Percentiles rank a stretch among this genome's conserved stretches.
Conservation (phyloP, 805 yeast genomes). For the Candida gorgasii region DNA sequence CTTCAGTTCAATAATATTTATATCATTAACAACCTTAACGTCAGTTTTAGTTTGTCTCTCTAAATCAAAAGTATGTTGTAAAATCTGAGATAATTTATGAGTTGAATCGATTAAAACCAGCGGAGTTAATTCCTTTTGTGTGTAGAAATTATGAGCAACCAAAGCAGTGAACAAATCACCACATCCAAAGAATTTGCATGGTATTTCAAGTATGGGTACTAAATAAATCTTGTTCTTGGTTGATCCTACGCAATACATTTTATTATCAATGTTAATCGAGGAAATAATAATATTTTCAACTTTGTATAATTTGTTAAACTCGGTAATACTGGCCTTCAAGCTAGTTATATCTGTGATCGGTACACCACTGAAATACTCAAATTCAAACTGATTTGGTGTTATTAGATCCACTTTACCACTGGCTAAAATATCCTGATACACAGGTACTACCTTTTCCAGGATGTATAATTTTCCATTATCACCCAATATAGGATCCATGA, state of each 20-base stretch:
- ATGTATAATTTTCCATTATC: conserved; percentile 87
- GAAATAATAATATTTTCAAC: conserved; percentile 60
- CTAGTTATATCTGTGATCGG: conserved; percentile 38
- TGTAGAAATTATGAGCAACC: conserved; percentile 50
- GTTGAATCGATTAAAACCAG: conserved; percentile 27
- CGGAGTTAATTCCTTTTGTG: conserved; percentile 24
- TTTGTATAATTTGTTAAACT: conserved; percentile 44
- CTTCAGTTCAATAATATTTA: conserved; percentile 38
- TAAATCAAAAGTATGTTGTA: conserved; percentile 27
- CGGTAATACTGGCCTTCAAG: conserved; percentile 37
- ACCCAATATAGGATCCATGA: conserved; percentile 90
- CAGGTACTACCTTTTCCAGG: conserved; percentile 51
- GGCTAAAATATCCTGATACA: conserved; percentile 49
- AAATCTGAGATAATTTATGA: conserved; percentile 27
- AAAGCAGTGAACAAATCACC: conserved; percentile 74
- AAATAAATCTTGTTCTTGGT: conserved; percentile 14
- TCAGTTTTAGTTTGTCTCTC: conserved; percentile 17
- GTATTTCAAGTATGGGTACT: conserved; percentile 47
- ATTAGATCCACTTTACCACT: conserved; percentile 48
- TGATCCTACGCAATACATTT: conserved; percentile 44
- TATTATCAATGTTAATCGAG: conserved; percentile 45
- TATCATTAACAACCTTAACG: conserved; percentile 30
- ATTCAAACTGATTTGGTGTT: conserved; percentile 77
- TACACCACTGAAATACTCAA: conserved; percentile 57
- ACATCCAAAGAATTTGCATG: conserved; percentile 69